Evolutionary conservation across 1,139 yeast genomes (phyloP).

Genomic region (Protomyces gravidus): DNA sequence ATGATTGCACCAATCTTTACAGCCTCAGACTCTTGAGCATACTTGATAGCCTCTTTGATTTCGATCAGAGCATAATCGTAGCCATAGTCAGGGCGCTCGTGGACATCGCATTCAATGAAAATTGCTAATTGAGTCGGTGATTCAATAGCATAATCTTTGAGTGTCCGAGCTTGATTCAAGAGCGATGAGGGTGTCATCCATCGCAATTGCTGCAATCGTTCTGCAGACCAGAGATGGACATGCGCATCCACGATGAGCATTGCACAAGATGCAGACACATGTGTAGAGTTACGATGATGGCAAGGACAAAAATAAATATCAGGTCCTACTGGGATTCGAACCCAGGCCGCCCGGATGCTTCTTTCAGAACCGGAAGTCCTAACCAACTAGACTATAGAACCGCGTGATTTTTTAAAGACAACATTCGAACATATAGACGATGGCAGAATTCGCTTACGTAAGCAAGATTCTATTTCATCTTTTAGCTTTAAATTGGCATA

Average conservation of each 20-base stretch:
- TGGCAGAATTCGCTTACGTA: too few relatives aligned
- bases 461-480: too few relatives aligned
- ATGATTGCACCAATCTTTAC: background rate
- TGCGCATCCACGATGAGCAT: slow-evolving; percentile 6
- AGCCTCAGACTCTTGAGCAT: background rate
- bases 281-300: too few relatives aligned
- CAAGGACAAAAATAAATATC: too few relatives aligned
- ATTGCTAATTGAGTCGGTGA: slow-evolving; percentile 2
- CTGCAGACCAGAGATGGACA: slow-evolving; percentile 10
- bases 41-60: background rate
- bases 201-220: background rate
- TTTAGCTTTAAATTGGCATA: too few relatives aligned
- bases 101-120: slow-evolving; percentile 17
- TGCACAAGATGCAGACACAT: background rate
- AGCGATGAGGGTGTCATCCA: slow-evolving; percentile 6
- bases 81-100: background rate
- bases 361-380: background rate
- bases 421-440: too few relatives aligned
- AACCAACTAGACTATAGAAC: slow-evolving; percentile 4
- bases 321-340: slow-evolving; percentile 2
- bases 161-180: background rate
- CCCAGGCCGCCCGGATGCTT: background rate
- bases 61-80: slow-evolving; percentile 3
- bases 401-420: too few relatives aligned
- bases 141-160: background rate